Base-by-base conservation (phyloP, 441 rosid genomes). In the Adansonia madagascariensis region DNA sequence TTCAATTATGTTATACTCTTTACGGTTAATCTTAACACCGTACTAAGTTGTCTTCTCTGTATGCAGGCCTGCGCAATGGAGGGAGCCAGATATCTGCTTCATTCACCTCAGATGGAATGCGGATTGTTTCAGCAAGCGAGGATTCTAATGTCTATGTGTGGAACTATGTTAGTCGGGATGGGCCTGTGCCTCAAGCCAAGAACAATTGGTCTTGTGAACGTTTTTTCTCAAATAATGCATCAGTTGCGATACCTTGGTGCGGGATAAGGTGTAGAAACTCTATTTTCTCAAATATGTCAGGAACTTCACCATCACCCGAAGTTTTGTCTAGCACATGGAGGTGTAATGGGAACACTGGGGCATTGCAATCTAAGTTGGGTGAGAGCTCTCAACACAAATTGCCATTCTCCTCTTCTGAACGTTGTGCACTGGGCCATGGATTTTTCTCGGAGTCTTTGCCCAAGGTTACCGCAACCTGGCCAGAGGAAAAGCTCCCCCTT, bases 161-260 rank as follows among this genome's bases (percentile, higher is more conserved):
- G 90, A 83, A 87, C 82, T 77, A 82, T 18, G 20, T 46, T 17
- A 20, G 22, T 60, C 82, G 69, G 74, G 84, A 80, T 41, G 69
- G 74, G 63, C 67, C 77, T 2, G 63, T 70, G 9, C 71, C 84
- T 56, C 74, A 56, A 59, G 24, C 79, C 20, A 85, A 84, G 74
- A 82, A 62, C 75, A 75, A 47, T 17, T 12, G 81, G 80, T 80
- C 85, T 44, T 80, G 79, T 52, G 90, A 85, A 62, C 79, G 79
- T 11, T 87, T 87, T 82, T 73, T 77, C 71, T 85, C 88, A 8
- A 62, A 80, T 71, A 80, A 85, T 62, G 82, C 78, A 24, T 85
- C 88, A 9, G 78, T 85, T 46, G 90, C 90, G 14, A 81, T 87
- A 71, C 86, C 88, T 43, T 87, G 90, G 88, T 57, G 79, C 31